Base-by-base conservation (phyloP, 1,284 basidiomycete genomes). In the Melampsora americana region DNA sequence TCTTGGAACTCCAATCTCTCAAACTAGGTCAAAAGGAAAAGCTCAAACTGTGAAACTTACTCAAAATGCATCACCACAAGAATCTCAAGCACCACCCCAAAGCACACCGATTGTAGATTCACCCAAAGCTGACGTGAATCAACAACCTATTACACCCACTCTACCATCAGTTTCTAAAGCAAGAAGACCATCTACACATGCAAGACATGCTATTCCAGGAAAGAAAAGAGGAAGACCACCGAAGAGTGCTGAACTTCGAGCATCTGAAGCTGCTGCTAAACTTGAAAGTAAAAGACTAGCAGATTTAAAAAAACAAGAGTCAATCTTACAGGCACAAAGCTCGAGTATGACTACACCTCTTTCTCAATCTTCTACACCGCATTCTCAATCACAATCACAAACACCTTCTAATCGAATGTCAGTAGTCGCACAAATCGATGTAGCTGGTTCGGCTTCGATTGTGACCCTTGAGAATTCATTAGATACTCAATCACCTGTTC, bases 361-460 rank as follows among this genome's bases (percentile, higher is more conserved):
- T 28, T 50, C 32, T 32, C 23, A 59, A n/a, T 26, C 69, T 39
- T 35, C 53, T n/a, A n/a, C n/a, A n/a, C n/a, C n/a, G n/a, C n/a
- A n/a, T n/a, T n/a, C n/a, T n/a, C n/a, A n/a, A 28, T 35, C 61
- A 48, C 23, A 28, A 18, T 48, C 61, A 42, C 28, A 72, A 23
- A 23, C 44, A 56, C 26, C 61, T 5, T 35, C 39, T 32, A 65
- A 65, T 59, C 70, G 70, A 12, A 30, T 66, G 64, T 64, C 71
- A 26, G 48, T 74, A 23, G 64, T 74, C 23, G 71, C 71, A 26
- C 71, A 74, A 67, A 66, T 74, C 46, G 71, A 74, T 39, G 56
- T 74, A 42, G 71, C 50, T 56, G 62, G 71, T 56, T 74, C 71
- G 12, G 71, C 71, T n/a, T 74, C 71, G 32, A 74, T 74, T 42